These are phyloP conservation scores for Reticulascus tulasneorum DNA, from an alignment of 2,329 filamentous ascomycete species.

Conservation along the genomic window DNA sequence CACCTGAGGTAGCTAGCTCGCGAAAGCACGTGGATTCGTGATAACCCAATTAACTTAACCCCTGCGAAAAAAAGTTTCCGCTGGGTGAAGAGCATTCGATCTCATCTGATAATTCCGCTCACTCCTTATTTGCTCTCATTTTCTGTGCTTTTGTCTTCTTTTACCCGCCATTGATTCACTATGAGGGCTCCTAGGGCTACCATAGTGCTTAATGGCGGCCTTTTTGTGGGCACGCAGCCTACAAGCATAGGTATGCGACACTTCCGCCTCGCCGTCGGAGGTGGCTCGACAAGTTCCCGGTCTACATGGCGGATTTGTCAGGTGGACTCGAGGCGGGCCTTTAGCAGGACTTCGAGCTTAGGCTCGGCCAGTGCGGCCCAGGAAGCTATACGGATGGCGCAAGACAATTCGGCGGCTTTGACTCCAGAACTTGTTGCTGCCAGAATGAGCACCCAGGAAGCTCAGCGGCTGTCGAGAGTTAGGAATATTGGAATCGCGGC, in stretches of 20 bases:
- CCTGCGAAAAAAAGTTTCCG: conserved; percentile 20
- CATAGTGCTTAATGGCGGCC: conserved; percentile 38
- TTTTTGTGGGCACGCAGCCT: conserved; percentile 26
- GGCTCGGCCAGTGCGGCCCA: conserved; percentile 30
- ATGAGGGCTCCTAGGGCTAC: conserved; percentile 35
- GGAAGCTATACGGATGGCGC: conserved; percentile 48
- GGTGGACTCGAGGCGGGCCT: conserved; percentile 20
- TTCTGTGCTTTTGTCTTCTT: conserved; percentile 3
- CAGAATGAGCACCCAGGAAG: conserved; percentile 77
- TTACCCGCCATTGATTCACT: conserved; percentile 16
- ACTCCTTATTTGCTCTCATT: conserved; percentile 3
- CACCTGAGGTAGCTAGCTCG: too few species aligned
- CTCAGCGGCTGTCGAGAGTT: conserved; percentile 71
- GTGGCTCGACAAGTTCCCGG: conserved; percentile 1
- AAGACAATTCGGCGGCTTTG: conserved; percentile 48
- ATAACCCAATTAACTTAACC: conserved; percentile 8
- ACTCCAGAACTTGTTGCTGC: conserved; percentile 63
- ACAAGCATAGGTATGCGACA: conserved; percentile 21
- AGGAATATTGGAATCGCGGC: conserved; percentile 98
- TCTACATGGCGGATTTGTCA: conserved; percentile 6
- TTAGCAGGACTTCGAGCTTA: conserved; percentile 27
- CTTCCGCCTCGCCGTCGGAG: conserved; percentile 20
- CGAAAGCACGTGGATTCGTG: conserved; percentile 15
- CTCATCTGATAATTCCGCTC: conserved; percentile 6
- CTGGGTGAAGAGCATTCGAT: conserved; percentile 10